phyloP scores from a whole-genome alignment of 352 stramenopile genomes.

The Phytophthora fragariae region DNA sequence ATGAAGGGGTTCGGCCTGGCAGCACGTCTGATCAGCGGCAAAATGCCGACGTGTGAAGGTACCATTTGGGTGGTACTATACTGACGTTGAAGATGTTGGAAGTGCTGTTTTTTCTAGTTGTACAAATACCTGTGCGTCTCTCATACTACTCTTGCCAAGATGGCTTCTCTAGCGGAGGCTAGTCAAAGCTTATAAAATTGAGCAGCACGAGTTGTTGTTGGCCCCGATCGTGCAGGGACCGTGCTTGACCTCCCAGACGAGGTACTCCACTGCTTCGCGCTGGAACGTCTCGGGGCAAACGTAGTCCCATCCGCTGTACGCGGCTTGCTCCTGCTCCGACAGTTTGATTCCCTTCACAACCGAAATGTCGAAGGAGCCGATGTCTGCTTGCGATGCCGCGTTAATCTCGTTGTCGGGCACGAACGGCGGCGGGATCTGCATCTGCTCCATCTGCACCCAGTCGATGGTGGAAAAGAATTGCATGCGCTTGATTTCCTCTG shows the following conservation, averaged over 20 bases:
- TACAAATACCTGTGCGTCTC: slow-evolving; percentile 23
- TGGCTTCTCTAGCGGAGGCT: neutral
- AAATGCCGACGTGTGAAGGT: slow-evolving; percentile 26
- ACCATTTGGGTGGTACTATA: neutral
- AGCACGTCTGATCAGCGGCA: slow-evolving; percentile 15
- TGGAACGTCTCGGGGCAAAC: slow-evolving; percentile 84
- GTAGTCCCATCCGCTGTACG: slow-evolving; percentile 79
- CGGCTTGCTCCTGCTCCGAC: slow-evolving; percentile 70
- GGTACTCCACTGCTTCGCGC: slow-evolving; percentile 81
- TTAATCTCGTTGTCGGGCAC: slow-evolving; percentile 89
- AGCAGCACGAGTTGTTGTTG: slow-evolving; percentile 74
- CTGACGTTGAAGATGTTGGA: slow-evolving; percentile 8
- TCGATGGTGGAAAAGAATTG: slow-evolving; percentile 83
- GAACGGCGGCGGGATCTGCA: slow-evolving; percentile 73
- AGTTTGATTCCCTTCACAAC: slow-evolving; percentile 78
- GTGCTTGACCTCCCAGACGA: slow-evolving; percentile 86
- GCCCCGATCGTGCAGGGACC: slow-evolving; percentile 71
- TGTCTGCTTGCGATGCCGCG: slow-evolving; percentile 80
- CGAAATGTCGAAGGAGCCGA: slow-evolving; percentile 82
- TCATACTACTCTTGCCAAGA: slow-evolving; percentile 5
- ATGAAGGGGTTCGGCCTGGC: neutral
- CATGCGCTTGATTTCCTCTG: slow-evolving; percentile 81
- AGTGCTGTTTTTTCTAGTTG: slow-evolving; percentile 24
- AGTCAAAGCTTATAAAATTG: slow-evolving; percentile 46
- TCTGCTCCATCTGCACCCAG: slow-evolving; percentile 77